Base-by-base conservation (phyloP, 345 rosid genomes). In the Aquilaria sinensis region DNA sequence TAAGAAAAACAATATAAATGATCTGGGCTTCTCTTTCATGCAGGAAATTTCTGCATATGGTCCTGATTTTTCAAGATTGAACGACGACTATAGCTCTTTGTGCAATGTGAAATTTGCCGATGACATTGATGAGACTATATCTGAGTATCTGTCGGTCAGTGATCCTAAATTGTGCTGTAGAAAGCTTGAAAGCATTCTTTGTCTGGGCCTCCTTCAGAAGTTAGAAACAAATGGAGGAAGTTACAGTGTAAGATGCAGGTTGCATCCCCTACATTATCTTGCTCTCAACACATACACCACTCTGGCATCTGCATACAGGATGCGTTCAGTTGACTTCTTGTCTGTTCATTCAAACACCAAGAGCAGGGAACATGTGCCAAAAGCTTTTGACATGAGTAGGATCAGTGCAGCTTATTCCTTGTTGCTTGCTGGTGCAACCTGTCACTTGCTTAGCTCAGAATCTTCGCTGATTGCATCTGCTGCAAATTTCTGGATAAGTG, bases 361-460 rank as follows among this genome's bases (percentile, higher is more conserved):
- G 48, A 56, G n/a, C 29, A 77, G 64, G 48, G 61, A 58, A 15
- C 52, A 32, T 57, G 56, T 68, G 31, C 51, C 48, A 12, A 74
- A 78, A 69, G 80, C 68, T 72, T 80, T 81, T 65, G 60, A 73
- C 60, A 63, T 78, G 76, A 66, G 64, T 60, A 77, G 85, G 68
- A 71, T 60, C 31, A 70, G 91, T 74, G 89, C 84, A 12, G 96
- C 89, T 10, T 92, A 89, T 78, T 81, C 89, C 43, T 63, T 92
- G 46, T 77, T 89, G 67, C 87, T 89, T 65, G 97, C 96, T 2
- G 61, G 82, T 62, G 81, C 76, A 47, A 77, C 83, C 50, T 70
- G 84, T 74, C 79, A 72, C 70, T 76, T 89, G 34, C 72, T 81
- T 51, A 23, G 57, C 9, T 65, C 57, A 45, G 96, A 92, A 64